Evolutionary conservation across 805 yeast species (phyloP).

Genomic region (Barnettozyma pratensis): DNA sequence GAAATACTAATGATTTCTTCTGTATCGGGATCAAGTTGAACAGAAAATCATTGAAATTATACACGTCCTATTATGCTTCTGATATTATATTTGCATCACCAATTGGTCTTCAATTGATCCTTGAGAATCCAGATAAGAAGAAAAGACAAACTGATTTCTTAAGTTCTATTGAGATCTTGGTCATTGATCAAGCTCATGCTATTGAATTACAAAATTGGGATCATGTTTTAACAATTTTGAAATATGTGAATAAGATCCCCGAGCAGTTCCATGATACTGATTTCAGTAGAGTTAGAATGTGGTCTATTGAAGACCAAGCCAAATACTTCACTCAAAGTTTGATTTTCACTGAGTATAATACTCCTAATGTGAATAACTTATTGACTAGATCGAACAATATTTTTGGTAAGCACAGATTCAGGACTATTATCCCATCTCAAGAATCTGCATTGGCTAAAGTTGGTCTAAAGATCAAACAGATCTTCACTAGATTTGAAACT

Average conservation of each 20-base stretch:
- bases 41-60: conserved; percentile 78
- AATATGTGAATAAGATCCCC: conserved; percentile 73
- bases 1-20: conserved; percentile 89
- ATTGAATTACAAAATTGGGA: conserved; percentile 92
- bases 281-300: conserved; percentile 86
- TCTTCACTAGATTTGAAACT: conserved; percentile 66
- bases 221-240: conserved; percentile 63
- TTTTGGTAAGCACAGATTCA: conserved; percentile 56
- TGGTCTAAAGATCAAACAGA: conserved; percentile 62
- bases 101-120: conserved; percentile 73
- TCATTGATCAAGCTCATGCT: conserved; percentile 81
- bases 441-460: conserved; percentile 56
- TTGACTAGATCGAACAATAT: conserved; percentile 47
- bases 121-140: conserved; percentile 55
- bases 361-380: conserved; percentile 77
- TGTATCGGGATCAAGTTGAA: conserved; percentile 89
- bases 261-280: conserved; percentile 77
- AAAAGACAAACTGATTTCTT: conserved; percentile 75
- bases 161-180: conserved; percentile 78
- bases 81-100: conserved; percentile 92
- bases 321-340: conserved; percentile 70
- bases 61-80: conserved; percentile 75
- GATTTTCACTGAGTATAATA: conserved; percentile 65
- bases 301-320: conserved; percentile 85
- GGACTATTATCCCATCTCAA: conserved; percentile 38